A percentile compares a stretch with the other conserved stretches of the same genome.
Conservation (phyloP, 1,284 basidiomycete genomes). For the Ceratobasidium sp. region DNA sequence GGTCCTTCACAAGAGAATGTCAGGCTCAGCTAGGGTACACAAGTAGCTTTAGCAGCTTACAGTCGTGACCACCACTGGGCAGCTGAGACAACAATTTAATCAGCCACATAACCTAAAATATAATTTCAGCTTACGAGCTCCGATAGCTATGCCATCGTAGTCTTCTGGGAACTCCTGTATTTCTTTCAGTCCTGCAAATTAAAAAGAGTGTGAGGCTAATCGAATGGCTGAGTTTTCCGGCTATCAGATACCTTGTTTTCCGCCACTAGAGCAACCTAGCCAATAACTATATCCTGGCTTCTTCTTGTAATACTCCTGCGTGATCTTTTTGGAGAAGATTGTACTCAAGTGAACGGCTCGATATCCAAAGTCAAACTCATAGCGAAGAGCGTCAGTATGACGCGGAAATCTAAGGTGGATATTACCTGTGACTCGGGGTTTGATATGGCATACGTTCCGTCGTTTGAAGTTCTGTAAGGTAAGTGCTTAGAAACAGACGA, state of each 20-base stretch:
- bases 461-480: not conserved
- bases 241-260: conserved; percentile 41
- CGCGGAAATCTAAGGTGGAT: too few relatives aligned
- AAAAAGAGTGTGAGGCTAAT: too few relatives aligned
- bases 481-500: not conserved
- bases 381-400: not conserved
- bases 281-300: conserved; percentile 35
- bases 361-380: conserved; percentile 41
- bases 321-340: conserved; percentile 20
- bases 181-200: conserved; percentile 23
- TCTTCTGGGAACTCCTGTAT: conserved; percentile 34
- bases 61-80: conserved; percentile 44
- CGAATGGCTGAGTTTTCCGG: too few relatives aligned
- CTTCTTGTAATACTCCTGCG: conserved; percentile 15
- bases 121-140: conserved; percentile 26
- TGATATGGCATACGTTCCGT: conserved; percentile 35
- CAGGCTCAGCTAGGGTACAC: not conserved
- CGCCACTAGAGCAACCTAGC: conserved; percentile 42
- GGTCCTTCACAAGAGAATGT: not conserved
- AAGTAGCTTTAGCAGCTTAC: conserved; percentile 1
- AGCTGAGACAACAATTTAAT: conserved; percentile 8
- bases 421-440: conserved; percentile 44
- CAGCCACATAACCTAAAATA: conserved; percentile 1
- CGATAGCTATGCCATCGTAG: conserved; percentile 36
- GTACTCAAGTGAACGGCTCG: conserved; percentile 37